phyloP scores from a whole-genome alignment of 352 stramenopile genomes.

The Phytopythium delawarense region DNA sequence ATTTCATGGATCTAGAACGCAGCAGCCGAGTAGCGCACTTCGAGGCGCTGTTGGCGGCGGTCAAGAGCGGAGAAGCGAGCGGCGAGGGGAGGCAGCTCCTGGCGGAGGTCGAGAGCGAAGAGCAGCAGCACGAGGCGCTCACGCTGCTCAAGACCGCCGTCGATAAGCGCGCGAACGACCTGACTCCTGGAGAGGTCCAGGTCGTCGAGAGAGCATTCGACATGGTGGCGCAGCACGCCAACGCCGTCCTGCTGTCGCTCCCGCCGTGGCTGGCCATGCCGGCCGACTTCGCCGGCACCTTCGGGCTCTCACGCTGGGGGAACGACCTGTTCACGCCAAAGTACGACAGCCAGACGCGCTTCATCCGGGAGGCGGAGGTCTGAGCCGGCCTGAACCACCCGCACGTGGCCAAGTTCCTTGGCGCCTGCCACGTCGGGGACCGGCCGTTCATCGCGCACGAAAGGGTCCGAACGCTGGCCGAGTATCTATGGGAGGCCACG shows the following conservation, averaged over 20 bases:
- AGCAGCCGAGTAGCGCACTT: neutral
- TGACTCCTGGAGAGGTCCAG: neutral
- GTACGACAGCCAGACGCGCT: neutral
- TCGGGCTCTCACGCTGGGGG: conserved; percentile 1
- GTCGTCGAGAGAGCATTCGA: neutral
- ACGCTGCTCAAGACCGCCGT: conserved; percentile 2
- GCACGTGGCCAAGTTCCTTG: conserved; percentile 7
- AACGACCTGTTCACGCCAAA: neutral
- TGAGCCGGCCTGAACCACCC: conserved; percentile 3
- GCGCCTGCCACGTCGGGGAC: neutral
- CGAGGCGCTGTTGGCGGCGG: neutral
- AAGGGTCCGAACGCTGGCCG: neutral
- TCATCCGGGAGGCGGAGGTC: neutral
- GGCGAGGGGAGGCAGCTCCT: neutral
- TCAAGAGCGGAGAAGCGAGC: neutral
- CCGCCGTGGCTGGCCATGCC: neutral
- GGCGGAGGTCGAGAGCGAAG: neutral
- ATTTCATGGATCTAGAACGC: neutral
- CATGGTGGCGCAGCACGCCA: neutral
- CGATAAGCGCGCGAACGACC: neutral
- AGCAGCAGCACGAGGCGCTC: neutral
- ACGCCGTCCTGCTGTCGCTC: neutral
- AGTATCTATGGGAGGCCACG: neutral
- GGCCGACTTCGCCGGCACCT: neutral
- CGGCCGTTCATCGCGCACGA: neutral